Conservation (phyloP, 1,139 yeast genomes). For the Yamadazyma trypodendri region DNA sequence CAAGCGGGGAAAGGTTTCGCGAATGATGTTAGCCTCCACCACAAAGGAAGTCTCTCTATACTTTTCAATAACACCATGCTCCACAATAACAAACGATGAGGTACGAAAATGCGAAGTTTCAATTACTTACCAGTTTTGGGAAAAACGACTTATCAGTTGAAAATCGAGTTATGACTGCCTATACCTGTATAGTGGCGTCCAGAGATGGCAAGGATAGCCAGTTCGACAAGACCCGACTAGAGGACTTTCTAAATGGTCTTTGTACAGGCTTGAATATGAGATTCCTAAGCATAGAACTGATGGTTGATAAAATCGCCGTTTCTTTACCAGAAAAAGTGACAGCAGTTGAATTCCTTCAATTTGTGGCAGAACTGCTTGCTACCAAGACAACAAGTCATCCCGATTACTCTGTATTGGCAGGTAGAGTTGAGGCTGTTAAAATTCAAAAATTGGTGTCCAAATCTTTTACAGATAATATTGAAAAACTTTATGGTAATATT, state of each 20-base stretch:
- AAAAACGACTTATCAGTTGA: background rate
- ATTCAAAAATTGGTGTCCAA: constrained; percentile 27
- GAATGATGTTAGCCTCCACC: background rate
- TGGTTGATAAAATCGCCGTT: constrained; percentile 21
- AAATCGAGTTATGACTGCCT: constrained; percentile 1
- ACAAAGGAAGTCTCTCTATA: no score
- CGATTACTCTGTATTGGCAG: constrained; percentile 48
- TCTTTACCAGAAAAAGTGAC: constrained; percentile 37
- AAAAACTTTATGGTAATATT: constrained; percentile 18
- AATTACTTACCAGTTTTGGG: background rate
- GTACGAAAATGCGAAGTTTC: background rate
- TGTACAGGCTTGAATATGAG: constrained; percentile 19
- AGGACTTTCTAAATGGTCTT: constrained; percentile 17
- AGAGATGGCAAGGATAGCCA: constrained; percentile 11
- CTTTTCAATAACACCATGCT: no score
- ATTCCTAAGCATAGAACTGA: constrained; percentile 21
- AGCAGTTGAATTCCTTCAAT: constrained; percentile 32
- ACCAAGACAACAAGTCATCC: constrained; percentile 46
- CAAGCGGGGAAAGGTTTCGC: background rate
- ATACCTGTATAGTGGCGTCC: constrained; percentile 3
- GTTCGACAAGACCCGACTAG: constrained; percentile 17
- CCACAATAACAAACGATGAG: background rate
- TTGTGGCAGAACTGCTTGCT: constrained; percentile 46
- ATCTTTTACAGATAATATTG: constrained; percentile 36
- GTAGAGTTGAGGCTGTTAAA: constrained; percentile 38